phyloP scores from a whole-genome alignment of 306 rosid genomes.

The Lotus japonicus region DNA sequence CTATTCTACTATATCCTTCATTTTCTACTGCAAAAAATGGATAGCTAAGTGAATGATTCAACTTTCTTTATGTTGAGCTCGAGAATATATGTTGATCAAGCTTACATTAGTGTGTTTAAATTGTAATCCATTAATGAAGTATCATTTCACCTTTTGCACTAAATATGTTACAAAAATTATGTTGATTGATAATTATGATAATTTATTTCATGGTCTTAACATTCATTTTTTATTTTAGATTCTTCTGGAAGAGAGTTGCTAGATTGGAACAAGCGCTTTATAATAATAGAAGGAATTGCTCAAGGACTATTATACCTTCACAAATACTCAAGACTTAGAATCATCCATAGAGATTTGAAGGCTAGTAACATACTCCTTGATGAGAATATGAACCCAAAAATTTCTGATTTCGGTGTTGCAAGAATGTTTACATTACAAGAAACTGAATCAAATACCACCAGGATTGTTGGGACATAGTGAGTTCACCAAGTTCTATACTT shows the following conservation, averaged over 20 bases:
- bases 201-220: too few relatives aligned
- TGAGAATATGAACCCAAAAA: constrained; percentile 21
- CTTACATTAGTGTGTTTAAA: too few relatives aligned
- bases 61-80: too few relatives aligned
- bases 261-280: not conserved
- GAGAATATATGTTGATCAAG: too few relatives aligned
- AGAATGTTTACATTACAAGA: constrained; percentile 15
- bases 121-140: too few relatives aligned
- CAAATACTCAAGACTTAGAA: constrained; percentile 5
- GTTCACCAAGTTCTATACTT: not conserved
- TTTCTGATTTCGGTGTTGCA: constrained; percentile 21
- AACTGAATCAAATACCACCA: constrained; percentile 2
- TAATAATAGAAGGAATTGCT: not conserved
- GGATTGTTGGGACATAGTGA: constrained; percentile 25
- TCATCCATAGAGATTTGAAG: constrained; percentile 24
- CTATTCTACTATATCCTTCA: too few relatives aligned
- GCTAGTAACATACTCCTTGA: constrained; percentile 26
- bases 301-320: constrained; percentile 21
- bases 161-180: too few relatives aligned
- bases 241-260: not conserved
- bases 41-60: too few relatives aligned
- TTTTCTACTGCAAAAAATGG: too few relatives aligned
- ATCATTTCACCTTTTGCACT: too few relatives aligned
- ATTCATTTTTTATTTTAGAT: not conserved
- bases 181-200: too few relatives aligned